phyloP scores from a whole-genome alignment of 768 basidiomycete genomes.

The Panellus pusillus region DNA sequence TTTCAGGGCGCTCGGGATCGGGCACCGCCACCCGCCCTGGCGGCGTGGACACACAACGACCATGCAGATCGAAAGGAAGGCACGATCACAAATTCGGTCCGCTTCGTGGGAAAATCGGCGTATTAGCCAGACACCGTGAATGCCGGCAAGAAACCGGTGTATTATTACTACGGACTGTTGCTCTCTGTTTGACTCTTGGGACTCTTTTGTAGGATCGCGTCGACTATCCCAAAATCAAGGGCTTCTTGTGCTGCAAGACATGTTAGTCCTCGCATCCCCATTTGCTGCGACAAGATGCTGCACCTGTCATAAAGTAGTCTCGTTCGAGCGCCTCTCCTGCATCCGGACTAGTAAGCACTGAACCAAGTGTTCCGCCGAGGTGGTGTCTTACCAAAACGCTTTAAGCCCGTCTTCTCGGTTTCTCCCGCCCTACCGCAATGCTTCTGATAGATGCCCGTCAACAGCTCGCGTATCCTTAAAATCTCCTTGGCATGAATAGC shows the following conservation, averaged over 20 bases:
- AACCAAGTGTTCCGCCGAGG: conserved; percentile 7
- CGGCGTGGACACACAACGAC: background rate
- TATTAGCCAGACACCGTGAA: conserved; percentile 11
- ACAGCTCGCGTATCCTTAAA: conserved; percentile 76
- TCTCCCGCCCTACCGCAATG: conserved; percentile 78
- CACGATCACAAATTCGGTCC: conserved; percentile 1
- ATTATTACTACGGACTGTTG: conserved; percentile 14
- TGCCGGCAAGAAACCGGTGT: conserved; percentile 4
- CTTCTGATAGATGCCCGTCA: conserved; percentile 87
- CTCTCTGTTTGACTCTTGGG: conserved; percentile 48
- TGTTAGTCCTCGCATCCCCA: conserved; percentile 21
- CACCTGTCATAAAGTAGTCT: conserved; percentile 95
- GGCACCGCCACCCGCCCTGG: too few relatives aligned
- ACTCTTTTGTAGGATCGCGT: conserved; percentile 83
- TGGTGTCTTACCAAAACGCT: conserved; percentile 69
- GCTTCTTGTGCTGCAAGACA: conserved; percentile 73
- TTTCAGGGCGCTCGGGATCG: conserved; percentile 7
- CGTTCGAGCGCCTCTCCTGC: conserved; percentile 87
- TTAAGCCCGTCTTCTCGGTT: conserved; percentile 57
- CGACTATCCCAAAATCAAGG: conserved; percentile 87
- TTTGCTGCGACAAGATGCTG: conserved; percentile 13
- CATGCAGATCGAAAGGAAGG: background rate
- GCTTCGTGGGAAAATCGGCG: background rate
- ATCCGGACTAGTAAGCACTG: conserved; percentile 25
- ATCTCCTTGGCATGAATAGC: conserved; percentile 98